Percentiles rank a stretch among this genome's conserved stretches.
These are phyloP conservation scores for Nepenthes gracilis DNA, from an alignment of 148 eudicot species.

Conservation along the genomic window DNA sequence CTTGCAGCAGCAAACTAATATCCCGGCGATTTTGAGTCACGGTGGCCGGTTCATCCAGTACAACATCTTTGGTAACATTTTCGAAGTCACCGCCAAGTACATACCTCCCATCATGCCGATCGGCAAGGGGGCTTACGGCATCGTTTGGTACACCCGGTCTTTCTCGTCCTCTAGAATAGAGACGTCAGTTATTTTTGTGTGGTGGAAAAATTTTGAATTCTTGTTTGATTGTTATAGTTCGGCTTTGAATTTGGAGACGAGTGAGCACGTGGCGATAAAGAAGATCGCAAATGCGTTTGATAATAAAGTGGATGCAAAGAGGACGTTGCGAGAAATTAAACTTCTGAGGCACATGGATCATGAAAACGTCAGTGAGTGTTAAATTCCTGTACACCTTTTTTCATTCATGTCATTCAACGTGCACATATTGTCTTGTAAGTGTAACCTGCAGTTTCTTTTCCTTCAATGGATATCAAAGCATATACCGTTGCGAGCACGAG, in stretches of 20 bases:
- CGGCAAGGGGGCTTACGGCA: slow-evolving; percentile 97
- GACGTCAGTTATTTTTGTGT: neutral
- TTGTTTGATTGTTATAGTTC: slow-evolving; percentile 30
- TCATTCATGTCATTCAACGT: neutral
- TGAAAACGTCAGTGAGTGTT: slow-evolving; percentile 76
- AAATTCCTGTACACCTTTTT: neutral
- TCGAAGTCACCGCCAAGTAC: slow-evolving; percentile 84
- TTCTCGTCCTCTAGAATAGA: neutral
- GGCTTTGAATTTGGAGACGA: slow-evolving; percentile 82
- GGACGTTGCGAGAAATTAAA: slow-evolving; percentile 92
- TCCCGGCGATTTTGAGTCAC: slow-evolving; percentile 71
- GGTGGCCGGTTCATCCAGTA: slow-evolving; percentile 76
- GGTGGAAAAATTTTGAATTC: neutral
- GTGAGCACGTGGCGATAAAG: slow-evolving; percentile 81
- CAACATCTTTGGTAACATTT: slow-evolving; percentile 80
- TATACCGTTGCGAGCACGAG: too few relatives aligned
- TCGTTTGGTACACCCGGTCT: slow-evolving; percentile 52
- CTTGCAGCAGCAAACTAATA: slow-evolving; percentile 32
- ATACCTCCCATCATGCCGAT: slow-evolving; percentile 95
- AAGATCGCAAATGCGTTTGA: slow-evolving; percentile 96
- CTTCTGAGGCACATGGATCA: slow-evolving; percentile 93
- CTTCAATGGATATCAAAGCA: too few relatives aligned
- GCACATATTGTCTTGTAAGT: too few relatives aligned
- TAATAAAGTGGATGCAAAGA: slow-evolving; percentile 86
- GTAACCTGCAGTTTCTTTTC: too few relatives aligned